A percentile compares a stretch with the other conserved stretches of the same genome.
Evolutionary conservation across 441 rosid species (phyloP).

Genomic region (Gossypium davidsonii): DNA sequence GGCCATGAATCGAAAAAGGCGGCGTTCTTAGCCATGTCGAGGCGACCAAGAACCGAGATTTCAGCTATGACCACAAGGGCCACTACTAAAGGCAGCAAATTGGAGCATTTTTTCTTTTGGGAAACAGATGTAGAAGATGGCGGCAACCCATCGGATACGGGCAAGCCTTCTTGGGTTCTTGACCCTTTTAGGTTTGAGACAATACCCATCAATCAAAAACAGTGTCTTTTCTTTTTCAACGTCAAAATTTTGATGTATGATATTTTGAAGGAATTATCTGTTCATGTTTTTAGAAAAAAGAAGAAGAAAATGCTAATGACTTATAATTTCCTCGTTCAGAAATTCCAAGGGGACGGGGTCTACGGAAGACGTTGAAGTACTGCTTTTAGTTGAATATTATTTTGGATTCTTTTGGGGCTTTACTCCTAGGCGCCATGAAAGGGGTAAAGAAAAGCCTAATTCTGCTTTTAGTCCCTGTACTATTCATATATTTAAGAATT

Average conservation of each 20-base stretch:
- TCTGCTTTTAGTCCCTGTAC: too few species aligned
- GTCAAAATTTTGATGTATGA: too few species aligned
- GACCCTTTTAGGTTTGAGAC: constrained; percentile 51
- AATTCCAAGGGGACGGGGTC: not conserved
- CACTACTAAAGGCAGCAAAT: constrained; percentile 51
- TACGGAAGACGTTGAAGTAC: not conserved
- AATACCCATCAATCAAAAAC: constrained; percentile 39
- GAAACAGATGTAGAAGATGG: constrained; percentile 24
- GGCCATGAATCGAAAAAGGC: constrained; percentile 61
- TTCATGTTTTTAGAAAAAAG: not conserved
- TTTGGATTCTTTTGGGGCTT: not conserved
- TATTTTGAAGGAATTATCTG: not conserved
- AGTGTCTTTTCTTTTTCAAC: not conserved
- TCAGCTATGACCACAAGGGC: constrained; percentile 63
- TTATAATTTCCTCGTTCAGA: not conserved
- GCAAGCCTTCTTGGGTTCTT: constrained; percentile 34
- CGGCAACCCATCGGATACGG: constrained; percentile 25
- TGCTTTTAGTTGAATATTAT: not conserved
- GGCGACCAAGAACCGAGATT: constrained; percentile 77
- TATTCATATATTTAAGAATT: too few species aligned
- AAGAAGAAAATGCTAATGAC: not conserved
- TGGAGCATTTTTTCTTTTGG: constrained; percentile 48
- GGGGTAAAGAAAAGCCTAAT: too few species aligned
- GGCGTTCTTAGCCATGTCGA: constrained; percentile 61
- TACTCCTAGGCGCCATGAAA: not conserved